Percentiles rank a stretch among this genome's conserved stretches.
Evolutionary conservation across 768 basidiomycete genomes (phyloP).

Genomic region (Amyloporia xantha): DNA sequence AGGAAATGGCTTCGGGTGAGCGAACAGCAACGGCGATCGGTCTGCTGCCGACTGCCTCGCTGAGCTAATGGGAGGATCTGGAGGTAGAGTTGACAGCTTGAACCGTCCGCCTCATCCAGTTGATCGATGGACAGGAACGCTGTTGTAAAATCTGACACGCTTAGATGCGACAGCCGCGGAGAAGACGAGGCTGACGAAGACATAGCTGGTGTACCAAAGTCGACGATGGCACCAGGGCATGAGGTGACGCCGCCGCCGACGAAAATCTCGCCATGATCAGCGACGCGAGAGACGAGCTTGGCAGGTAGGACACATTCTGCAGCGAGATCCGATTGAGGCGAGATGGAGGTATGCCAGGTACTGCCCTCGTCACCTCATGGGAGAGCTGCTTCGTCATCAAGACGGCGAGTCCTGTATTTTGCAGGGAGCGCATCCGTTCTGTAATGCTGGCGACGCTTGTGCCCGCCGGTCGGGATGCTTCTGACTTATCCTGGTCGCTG

Average conservation of each 20-base stretch:
- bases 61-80: slow-evolving; percentile 27
- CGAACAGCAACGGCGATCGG: slow-evolving; percentile 10
- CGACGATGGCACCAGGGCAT: slow-evolving; percentile 62
- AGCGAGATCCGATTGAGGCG: slow-evolving; percentile 36
- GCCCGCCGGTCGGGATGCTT: not conserved
- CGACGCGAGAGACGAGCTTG: slow-evolving; percentile 17
- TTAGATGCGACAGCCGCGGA: slow-evolving; percentile 35
- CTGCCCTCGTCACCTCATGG: slow-evolving; percentile 36
- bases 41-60: slow-evolving; percentile 16
- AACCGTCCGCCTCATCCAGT: slow-evolving; percentile 50
- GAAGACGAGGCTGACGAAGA: slow-evolving; percentile 64
- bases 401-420: slow-evolving; percentile 63
- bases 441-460: slow-evolving; percentile 52
- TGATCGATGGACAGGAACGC: slow-evolving; percentile 77
- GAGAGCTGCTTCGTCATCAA: slow-evolving; percentile 49
- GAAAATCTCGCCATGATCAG: slow-evolving; percentile 18
- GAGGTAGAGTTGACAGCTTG: slow-evolving; percentile 44
- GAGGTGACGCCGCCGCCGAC: slow-evolving; percentile 29
- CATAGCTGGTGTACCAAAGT: slow-evolving; percentile 72
- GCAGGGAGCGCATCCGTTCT: slow-evolving; percentile 71
- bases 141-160: slow-evolving; percentile 52
- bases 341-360: slow-evolving; percentile 24
- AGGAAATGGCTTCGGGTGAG: slow-evolving; percentile 29
- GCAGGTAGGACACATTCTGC: slow-evolving; percentile 19
- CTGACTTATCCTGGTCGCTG: slow-evolving; percentile 6